Evolutionary conservation across 1,284 basidiomycete species (phyloP).

Genomic region (Stygiomarasmius scandens): DNA sequence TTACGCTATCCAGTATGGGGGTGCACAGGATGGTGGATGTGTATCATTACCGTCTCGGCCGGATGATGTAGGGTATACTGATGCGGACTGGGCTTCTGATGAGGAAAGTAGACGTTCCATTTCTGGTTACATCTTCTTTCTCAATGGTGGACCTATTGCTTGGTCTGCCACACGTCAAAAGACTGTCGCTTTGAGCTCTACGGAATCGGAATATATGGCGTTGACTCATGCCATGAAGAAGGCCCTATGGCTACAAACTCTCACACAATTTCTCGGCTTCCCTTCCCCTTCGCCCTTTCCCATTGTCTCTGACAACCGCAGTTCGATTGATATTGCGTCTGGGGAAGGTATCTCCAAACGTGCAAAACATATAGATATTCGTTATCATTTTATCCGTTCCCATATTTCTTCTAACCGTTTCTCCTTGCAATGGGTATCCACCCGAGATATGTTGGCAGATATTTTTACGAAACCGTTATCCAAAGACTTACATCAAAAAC

Average conservation of each 20-base stretch:
- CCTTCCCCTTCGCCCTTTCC: neutral
- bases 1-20: slow-evolving; percentile 12
- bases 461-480: no score
- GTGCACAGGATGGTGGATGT: neutral
- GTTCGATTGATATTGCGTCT: neutral
- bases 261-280: no score
- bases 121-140: slow-evolving; percentile 20
- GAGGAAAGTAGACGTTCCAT: slow-evolving; percentile 11
- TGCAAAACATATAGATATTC: no score
- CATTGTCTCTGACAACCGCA: slow-evolving; percentile 10
- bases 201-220: slow-evolving; percentile 30
- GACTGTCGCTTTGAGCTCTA: slow-evolving; percentile 24
- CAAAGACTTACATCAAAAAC: no score
- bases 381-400: no score
- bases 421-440: no score
- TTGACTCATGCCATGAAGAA: neutral
- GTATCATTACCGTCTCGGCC: neutral
- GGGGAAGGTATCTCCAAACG: no score
- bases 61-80: slow-evolving; percentile 3
- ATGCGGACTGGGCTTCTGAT: slow-evolving; percentile 23
- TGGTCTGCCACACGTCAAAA: slow-evolving; percentile 18
- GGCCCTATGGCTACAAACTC: neutral
- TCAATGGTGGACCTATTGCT: slow-evolving; percentile 22
- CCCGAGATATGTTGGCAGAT: no score
- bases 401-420: no score